A percentile compares a stretch with the other conserved stretches of the same genome.
Conservation (phyloP, 192 early-diverging fungal species). For the Entomortierella chlamydospora region DNA sequence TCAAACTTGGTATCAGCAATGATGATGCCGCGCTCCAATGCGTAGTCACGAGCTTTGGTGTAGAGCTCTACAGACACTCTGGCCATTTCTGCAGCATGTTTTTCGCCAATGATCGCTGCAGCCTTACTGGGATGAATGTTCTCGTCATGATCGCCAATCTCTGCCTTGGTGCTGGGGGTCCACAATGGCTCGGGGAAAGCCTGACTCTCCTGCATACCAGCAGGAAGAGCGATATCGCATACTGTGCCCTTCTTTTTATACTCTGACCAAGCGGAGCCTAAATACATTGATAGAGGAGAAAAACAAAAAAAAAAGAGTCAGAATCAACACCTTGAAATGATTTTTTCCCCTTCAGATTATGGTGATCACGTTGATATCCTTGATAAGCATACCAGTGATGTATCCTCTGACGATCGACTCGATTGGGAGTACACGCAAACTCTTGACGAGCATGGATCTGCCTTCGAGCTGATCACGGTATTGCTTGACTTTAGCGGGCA, state of each 20-base stretch:
- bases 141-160: constrained; percentile 97
- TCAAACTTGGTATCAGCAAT: constrained; percentile 99
- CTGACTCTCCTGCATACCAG: constrained; percentile 85
- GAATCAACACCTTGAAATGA: not conserved
- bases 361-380: not conserved
- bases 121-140: constrained; percentile 97
- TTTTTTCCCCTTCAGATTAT: not conserved
- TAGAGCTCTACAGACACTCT: constrained; percentile 85
- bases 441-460: constrained; percentile 92
- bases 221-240: constrained; percentile 90
- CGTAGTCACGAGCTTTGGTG: constrained; percentile 87
- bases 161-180: constrained; percentile 99
- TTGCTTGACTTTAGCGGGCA: constrained; percentile 88
- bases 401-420: constrained; percentile 99
- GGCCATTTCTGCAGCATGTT: constrained; percentile 80
- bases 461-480: constrained; percentile 91
- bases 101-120: constrained; percentile 85
- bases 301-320: not conserved
- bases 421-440: constrained; percentile 90
- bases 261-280: constrained; percentile 95
- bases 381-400: constrained; percentile 75
- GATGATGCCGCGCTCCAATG: constrained; percentile 87
- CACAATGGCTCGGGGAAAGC: constrained; percentile 87
- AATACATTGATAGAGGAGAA: not conserved
- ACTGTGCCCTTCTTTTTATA: constrained; percentile 93